Evolutionary conservation across 1,284 basidiomycete genomes (phyloP).

Genomic region (Microstroma glucosiphilum): DNA sequence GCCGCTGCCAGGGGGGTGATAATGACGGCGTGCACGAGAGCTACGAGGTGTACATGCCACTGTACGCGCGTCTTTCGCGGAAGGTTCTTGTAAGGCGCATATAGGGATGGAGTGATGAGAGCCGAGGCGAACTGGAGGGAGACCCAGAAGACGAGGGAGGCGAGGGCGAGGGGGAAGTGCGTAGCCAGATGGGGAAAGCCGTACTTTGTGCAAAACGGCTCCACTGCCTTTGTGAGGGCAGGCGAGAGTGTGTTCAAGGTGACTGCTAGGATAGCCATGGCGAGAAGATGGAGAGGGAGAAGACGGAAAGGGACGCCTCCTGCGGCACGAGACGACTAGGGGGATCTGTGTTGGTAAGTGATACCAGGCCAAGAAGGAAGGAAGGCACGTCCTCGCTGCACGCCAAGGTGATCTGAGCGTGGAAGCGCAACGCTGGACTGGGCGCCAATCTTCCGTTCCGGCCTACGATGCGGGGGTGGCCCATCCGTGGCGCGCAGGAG

Average conservation of each 20-base stretch:
- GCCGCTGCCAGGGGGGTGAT: conserved; percentile 34
- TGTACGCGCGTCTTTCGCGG: conserved; percentile 37
- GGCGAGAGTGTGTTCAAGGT: background rate
- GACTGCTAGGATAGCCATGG: background rate
- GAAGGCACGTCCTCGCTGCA: background rate
- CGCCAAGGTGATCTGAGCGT: background rate
- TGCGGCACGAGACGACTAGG: background rate
- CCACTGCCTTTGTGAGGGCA: conserved; percentile 1
- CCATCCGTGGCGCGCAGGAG: background rate
- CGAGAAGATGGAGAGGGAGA: background rate
- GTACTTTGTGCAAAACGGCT: conserved; percentile 30
- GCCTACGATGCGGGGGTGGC: background rate
- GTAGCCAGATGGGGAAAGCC: conserved; percentile 38
- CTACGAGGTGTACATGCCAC: conserved; percentile 52
- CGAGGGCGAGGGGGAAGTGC: conserved; percentile 40
- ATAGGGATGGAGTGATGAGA: conserved; percentile 39
- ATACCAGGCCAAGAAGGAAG: background rate
- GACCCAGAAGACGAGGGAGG: conserved; percentile 41
- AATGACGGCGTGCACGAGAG: conserved; percentile 36
- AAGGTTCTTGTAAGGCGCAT: conserved; percentile 25
- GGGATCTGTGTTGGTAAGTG: background rate
- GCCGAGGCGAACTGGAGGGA: conserved; percentile 45
- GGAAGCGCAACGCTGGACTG: background rate
- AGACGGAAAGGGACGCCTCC: background rate
- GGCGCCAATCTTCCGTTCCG: background rate